These are phyloP conservation scores for Podaxis pistillaris DNA, from an alignment of 768 basidiomycete species.

Conservation along the genomic window DNA sequence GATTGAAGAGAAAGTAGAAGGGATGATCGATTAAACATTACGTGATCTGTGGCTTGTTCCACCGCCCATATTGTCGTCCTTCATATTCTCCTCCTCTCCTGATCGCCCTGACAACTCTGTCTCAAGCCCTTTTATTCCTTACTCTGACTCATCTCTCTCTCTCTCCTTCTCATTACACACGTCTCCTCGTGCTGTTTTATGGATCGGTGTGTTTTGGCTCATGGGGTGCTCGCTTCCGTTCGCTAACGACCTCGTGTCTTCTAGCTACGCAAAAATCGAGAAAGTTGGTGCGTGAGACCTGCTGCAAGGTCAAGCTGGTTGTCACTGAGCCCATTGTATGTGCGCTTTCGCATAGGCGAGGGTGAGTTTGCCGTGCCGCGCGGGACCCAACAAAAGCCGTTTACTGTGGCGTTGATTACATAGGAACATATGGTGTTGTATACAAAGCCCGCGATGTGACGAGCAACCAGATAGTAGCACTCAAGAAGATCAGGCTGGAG, in stretches of 20 bases:
- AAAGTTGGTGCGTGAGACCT: conserved; percentile 83
- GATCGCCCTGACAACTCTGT: too few relatives aligned
- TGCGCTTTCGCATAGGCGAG: conserved; percentile 35
- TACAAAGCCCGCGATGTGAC: conserved; percentile 91
- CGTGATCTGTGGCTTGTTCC: too few relatives aligned
- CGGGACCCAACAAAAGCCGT: neutral
- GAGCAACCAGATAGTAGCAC: conserved; percentile 83
- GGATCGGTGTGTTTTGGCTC: conserved; percentile 24
- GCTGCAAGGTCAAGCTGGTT: conserved; percentile 6
- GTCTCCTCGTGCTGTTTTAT: neutral
- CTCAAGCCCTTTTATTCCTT: too few relatives aligned
- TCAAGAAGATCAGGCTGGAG: conserved; percentile 98
- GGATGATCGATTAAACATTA: too few relatives aligned
- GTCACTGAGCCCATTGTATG: conserved; percentile 18
- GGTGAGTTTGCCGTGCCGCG: conserved; percentile 25
- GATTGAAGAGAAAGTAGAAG: too few relatives aligned
- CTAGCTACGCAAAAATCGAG: conserved; percentile 94
- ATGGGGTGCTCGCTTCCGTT: conserved; percentile 14
- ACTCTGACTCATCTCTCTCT: neutral
- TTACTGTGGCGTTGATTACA: conserved; percentile 13
- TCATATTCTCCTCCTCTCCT: too few relatives aligned
- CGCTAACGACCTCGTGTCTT: conserved; percentile 16
- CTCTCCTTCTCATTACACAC: neutral
- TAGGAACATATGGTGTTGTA: conserved; percentile 98
- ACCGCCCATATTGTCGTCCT: too few relatives aligned